Percentiles rank a stretch among this genome's conserved stretches.
Conservation (phyloP, 768 basidiomycete genomes). For the Suillus subalutaceus region DNA sequence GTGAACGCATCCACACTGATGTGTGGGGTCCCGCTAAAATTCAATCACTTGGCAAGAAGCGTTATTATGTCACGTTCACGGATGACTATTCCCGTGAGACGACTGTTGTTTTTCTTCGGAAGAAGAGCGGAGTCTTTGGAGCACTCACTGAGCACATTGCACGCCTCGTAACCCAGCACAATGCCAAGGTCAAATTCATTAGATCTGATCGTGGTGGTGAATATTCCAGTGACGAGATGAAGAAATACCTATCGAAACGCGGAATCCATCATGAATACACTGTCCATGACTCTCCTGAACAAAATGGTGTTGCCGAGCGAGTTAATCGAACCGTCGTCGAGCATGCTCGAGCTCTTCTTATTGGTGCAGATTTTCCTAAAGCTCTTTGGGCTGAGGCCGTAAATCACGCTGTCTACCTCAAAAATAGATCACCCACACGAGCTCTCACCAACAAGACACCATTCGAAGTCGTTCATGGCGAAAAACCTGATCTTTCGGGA, state of each 20-base stretch:
- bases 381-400: too few species aligned
- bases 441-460: too few species aligned
- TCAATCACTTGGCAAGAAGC: too few species aligned
- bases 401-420: too few species aligned
- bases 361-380: too few species aligned
- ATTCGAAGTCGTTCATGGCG: too few species aligned
- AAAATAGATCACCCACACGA: too few species aligned
- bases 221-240: slow-evolving; percentile 24
- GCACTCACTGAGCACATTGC: slow-evolving; percentile 29
- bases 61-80: slow-evolving; percentile 39
- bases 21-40: too few species aligned
- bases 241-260: slow-evolving; percentile 14
- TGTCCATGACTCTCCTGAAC: slow-evolving; percentile 26
- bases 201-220: slow-evolving; percentile 30
- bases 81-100: slow-evolving; percentile 37
- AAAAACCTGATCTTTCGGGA: too few species aligned
- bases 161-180: slow-evolving; percentile 27
- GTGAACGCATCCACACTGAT: too few species aligned
- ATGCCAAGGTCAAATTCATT: slow-evolving; percentile 23
- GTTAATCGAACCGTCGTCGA: too few species aligned
- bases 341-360: too few species aligned
- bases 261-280: slow-evolving; percentile 28
- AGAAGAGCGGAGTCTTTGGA: slow-evolving; percentile 27
- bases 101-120: slow-evolving; percentile 25
- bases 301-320: slow-evolving; percentile 28